Evolutionary conservation across 2,329 filamentous ascomycete genomes (phyloP).

Genomic region (Penicillium sp.): DNA sequence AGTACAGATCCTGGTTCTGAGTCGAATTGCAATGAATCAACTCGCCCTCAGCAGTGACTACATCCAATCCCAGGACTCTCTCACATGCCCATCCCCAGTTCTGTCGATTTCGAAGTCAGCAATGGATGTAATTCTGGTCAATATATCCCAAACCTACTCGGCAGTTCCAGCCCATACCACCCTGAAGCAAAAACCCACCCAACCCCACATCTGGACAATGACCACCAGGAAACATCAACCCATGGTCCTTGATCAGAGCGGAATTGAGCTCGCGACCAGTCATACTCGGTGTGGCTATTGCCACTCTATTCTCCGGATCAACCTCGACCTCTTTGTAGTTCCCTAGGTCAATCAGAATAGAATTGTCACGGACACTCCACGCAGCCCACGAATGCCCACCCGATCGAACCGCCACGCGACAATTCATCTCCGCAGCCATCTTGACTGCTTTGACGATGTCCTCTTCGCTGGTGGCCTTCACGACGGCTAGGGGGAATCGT

Average conservation of each 20-base stretch:
- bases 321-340: slow-evolving; percentile 42
- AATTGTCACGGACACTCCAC: slow-evolving; percentile 51
- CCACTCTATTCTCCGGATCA: slow-evolving; percentile 40
- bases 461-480: slow-evolving; percentile 36
- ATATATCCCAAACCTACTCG: slow-evolving; percentile 46
- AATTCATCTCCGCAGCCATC: slow-evolving; percentile 36
- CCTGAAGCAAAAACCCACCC: slow-evolving; percentile 58
- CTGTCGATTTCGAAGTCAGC: slow-evolving; percentile 24
- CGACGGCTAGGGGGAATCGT: slow-evolving; percentile 44
- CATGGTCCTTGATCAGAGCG: slow-evolving; percentile 24
- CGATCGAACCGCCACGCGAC: slow-evolving; percentile 48
- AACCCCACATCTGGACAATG: slow-evolving; percentile 60
- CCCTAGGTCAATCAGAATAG: slow-evolving; percentile 47
- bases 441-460: slow-evolving; percentile 42
- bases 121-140: background rate
- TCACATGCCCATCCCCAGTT: slow-evolving; percentile 60
- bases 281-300: slow-evolving; percentile 49
- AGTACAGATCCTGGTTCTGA: slow-evolving; percentile 50
- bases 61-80: slow-evolving; percentile 46
- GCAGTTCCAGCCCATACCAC: slow-evolving; percentile 61
- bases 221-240: slow-evolving; percentile 53
- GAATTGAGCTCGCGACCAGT: slow-evolving; percentile 41
- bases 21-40: slow-evolving; percentile 22
- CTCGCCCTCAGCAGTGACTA: slow-evolving; percentile 49
- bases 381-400: slow-evolving; percentile 53